Base-by-base conservation (phyloP, 2,329 filamentous ascomycete species). In the Colletotrichum tamarilloi region DNA sequence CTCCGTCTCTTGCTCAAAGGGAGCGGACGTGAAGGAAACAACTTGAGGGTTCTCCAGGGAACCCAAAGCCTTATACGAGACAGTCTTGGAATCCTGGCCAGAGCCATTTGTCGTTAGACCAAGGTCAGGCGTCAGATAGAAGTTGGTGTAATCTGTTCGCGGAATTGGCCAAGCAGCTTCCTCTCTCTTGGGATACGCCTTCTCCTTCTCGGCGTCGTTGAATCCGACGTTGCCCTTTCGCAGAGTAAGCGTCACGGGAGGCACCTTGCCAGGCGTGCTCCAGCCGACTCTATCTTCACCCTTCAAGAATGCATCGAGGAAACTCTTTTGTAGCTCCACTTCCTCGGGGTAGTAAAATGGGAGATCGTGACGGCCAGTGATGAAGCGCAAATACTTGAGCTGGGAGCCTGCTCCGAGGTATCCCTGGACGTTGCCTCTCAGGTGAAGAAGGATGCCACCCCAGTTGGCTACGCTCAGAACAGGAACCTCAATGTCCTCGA, bases 291-390 rank as follows among this genome's bases (percentile, higher is more conserved):
- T 82, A 76, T 94, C 92, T 0, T 93, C 86, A 1, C 86, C 90
- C 76, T 93, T 94, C 46, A 94, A 85, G 77, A 94, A 94, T 0
- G 92, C 92, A 72, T 93, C 91, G 0, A 94, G 82, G 79, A 94
- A 94, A 75, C 88, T 90, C 59, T 85, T 86, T 77, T 94, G 92
- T 0, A 94, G 76, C 73, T 92, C 90, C 0, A 93, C 92, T 74
- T 93, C 90, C 60, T 93, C 90, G 1, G 87, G 80, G 78, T 93
- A 93, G 81, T 93, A 94, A 79, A 94, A 94, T 0, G 92, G 92
- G 1, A 94, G 84, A 76, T 94, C 92, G 74, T 94, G 92, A 0
- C 92, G 87, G 2, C 92, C 92, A 0, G 89, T 91, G 77, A 94
- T 92, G 79, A 93, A 90, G 7, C 92, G 88, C 0, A 94, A 84